Evolutionary conservation across 768 basidiomycete species (phyloP).

Genomic region (Calocybe cyanea): DNA sequence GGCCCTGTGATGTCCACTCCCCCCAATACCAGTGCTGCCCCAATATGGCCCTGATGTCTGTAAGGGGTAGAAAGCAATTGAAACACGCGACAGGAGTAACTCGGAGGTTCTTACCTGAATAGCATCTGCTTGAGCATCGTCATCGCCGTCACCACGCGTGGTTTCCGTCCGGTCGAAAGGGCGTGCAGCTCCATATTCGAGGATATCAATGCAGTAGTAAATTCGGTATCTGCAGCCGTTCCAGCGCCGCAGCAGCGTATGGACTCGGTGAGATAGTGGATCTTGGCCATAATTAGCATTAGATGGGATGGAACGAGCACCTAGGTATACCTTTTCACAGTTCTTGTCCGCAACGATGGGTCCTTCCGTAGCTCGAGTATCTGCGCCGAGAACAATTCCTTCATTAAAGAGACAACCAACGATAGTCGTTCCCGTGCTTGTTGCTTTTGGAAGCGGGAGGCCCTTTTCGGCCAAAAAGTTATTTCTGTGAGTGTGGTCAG

Average conservation of each 20-base stretch:
- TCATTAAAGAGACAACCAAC: slow-evolving; percentile 93
- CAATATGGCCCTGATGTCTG: slow-evolving; percentile 91
- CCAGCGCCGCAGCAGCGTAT: slow-evolving; percentile 99
- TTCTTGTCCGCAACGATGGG: slow-evolving; percentile 98
- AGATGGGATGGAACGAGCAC: slow-evolving; percentile 2
- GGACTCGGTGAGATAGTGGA: slow-evolving; percentile 93
- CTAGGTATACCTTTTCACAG: slow-evolving; percentile 85
- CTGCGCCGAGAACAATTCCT: slow-evolving; percentile 93
- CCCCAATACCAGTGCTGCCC: slow-evolving; percentile 93
- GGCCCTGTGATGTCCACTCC: slow-evolving; percentile 94
- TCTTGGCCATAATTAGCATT: slow-evolving; percentile 43
- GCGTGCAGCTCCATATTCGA: slow-evolving; percentile 94
- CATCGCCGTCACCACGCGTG: slow-evolving; percentile 96
- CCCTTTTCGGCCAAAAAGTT: slow-evolving; percentile 69
- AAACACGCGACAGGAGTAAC: neutral
- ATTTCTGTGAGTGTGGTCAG: slow-evolving; percentile 44
- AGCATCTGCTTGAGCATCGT: slow-evolving; percentile 98
- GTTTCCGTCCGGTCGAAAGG: slow-evolving; percentile 86
- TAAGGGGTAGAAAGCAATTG: too few relatives aligned
- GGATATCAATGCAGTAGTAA: slow-evolving; percentile 90
- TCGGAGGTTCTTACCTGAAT: slow-evolving; percentile 55
- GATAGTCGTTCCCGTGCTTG: slow-evolving; percentile 95
- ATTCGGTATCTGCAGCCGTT: slow-evolving; percentile 98
- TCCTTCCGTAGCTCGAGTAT: slow-evolving; percentile 94
- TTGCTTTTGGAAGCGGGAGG: slow-evolving; percentile 73